Base-by-base conservation (phyloP, 2,329 filamentous ascomycete genomes). In the Ophiostoma himal-ulmi region DNA sequence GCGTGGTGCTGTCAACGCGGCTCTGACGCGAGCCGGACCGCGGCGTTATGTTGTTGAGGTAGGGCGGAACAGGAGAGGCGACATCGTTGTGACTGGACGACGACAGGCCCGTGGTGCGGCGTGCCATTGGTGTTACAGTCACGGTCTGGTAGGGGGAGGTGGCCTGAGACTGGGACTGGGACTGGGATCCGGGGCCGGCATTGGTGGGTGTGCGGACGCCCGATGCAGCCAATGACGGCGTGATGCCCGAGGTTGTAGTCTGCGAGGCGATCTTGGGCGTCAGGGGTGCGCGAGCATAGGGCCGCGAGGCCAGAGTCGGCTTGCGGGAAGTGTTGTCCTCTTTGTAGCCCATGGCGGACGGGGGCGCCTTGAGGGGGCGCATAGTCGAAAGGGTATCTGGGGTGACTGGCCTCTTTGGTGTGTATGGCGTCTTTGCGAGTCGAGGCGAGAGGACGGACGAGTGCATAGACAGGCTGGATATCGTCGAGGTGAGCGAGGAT, bases 1-100 rank as follows among this genome's bases (percentile, higher is more conserved):
- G 89, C 1, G 92, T 93, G 41, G 85, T 86, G 71, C 83, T 85
- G 77, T 92, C 88, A 71, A 89, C 86, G 74, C 92, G 88, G 75
- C 83, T 88, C 77, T 88, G 92, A 73, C 93, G 86, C 67, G 88
- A 83, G 10, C 90, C 90, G 10, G 93, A 93, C 74, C 93, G 88
- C 68, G 93, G 92, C 3, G 93, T 96, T 77, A 93, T 82, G 78
- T 92, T 93, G 78, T 81, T 85, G 64, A 93, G 80, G 75, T 86
- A 86, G 68, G 85, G 77, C 68, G 84, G 82, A 39, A 83, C 81
- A 10, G 87, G 83, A 64, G 85, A 84, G 3, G 34, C 65, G 26
- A 37, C 64, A n/a, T 69, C 34, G 34, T 54, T 64, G 52, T 62
- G 62, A 67, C 62, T 36, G 26, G 72, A 44, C 5, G 75, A 74